phyloP scores from a whole-genome alignment of 495 filamentous ascomycete species.

The Penicillium steckii region DNA sequence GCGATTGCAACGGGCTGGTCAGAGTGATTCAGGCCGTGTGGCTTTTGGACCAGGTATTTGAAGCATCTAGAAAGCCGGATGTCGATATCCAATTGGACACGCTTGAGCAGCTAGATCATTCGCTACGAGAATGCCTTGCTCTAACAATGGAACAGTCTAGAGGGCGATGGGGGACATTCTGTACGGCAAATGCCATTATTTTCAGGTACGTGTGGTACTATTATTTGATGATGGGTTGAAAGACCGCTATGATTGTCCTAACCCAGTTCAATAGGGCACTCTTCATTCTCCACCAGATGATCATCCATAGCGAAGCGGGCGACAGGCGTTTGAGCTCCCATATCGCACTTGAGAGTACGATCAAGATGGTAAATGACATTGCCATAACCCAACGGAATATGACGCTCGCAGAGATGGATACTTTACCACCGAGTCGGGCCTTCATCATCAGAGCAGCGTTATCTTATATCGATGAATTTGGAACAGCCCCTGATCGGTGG shows the following conservation, averaged over 20 bases:
- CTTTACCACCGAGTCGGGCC: slow-evolving; percentile 19
- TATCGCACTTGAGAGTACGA: slow-evolving; percentile 17
- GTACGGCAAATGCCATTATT: slow-evolving; percentile 24
- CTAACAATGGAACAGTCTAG: slow-evolving; percentile 23
- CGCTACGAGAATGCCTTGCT: slow-evolving; percentile 19
- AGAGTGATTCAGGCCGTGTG: slow-evolving; percentile 30
- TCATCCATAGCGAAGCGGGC: not conserved
- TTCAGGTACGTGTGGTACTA: slow-evolving; percentile 31
- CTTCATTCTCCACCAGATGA: not conserved
- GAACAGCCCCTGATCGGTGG: not conserved
- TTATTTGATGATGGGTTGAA: not conserved
- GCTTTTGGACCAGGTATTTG: slow-evolving; percentile 27
- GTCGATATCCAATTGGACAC: slow-evolving; percentile 13
- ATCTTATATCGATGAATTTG: slow-evolving; percentile 8
- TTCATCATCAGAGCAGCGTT: slow-evolving; percentile 22
- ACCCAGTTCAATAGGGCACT: not conserved
- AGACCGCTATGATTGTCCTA: not conserved
- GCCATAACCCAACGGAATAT: slow-evolving; percentile 18
- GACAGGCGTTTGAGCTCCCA: slow-evolving; percentile 5
- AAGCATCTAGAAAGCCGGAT: slow-evolving; percentile 13
- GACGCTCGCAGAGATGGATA: slow-evolving; percentile 9
- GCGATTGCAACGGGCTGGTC: slow-evolving; percentile 19
- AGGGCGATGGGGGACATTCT: slow-evolving; percentile 21
- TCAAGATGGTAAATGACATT: slow-evolving; percentile 22
- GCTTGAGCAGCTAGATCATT: slow-evolving; percentile 13